Conservation (phyloP, 495 filamentous ascomycete species). For the Niebla homalea region DNA sequence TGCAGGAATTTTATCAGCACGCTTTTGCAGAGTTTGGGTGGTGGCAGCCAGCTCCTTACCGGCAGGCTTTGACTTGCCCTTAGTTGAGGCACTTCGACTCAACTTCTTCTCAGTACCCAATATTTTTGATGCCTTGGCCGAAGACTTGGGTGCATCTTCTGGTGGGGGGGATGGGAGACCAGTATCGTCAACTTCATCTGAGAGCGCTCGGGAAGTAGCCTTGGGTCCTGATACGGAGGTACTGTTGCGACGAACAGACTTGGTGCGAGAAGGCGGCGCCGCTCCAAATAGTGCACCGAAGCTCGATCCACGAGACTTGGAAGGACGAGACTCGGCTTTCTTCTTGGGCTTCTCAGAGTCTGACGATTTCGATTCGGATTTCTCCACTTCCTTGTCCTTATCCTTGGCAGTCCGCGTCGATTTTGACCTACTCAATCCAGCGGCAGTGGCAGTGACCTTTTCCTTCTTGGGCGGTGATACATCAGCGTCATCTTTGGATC, state of each 20-base stretch:
- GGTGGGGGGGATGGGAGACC: conserved; percentile 40
- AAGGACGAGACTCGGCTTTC: conserved; percentile 20
- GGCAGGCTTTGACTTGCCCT: conserved; percentile 26
- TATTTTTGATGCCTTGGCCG: conserved; percentile 45
- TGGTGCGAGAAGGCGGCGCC: conserved; percentile 32
- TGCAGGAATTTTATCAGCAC: conserved; percentile 14
- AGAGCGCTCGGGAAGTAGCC: conserved; percentile 32
- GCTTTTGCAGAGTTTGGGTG: not conserved
- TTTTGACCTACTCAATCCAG: conserved; percentile 35
- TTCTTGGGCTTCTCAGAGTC: conserved; percentile 41
- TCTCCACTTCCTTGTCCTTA: conserved; percentile 33
- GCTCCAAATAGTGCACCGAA: conserved; percentile 35
- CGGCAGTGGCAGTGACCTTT: conserved; percentile 16
- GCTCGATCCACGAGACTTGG: conserved; percentile 14
- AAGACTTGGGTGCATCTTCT: conserved; percentile 34
- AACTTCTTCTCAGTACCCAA: conserved; percentile 37
- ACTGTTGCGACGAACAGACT: conserved; percentile 31
- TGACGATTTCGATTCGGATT: conserved; percentile 39
- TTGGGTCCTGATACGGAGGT: conserved; percentile 25
- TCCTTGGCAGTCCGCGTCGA: conserved; percentile 35
- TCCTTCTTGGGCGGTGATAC: conserved; percentile 16
- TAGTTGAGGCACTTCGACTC: conserved; percentile 25
- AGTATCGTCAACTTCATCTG: conserved; percentile 35
- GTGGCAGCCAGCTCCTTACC: conserved; percentile 19
- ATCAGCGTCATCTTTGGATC: conserved; percentile 23